Percentiles rank a stretch among this genome's conserved stretches.
These are phyloP conservation scores for Verticillium isaacii DNA, from an alignment of 2,329 filamentous ascomycete species.

Conservation along the genomic window DNA sequence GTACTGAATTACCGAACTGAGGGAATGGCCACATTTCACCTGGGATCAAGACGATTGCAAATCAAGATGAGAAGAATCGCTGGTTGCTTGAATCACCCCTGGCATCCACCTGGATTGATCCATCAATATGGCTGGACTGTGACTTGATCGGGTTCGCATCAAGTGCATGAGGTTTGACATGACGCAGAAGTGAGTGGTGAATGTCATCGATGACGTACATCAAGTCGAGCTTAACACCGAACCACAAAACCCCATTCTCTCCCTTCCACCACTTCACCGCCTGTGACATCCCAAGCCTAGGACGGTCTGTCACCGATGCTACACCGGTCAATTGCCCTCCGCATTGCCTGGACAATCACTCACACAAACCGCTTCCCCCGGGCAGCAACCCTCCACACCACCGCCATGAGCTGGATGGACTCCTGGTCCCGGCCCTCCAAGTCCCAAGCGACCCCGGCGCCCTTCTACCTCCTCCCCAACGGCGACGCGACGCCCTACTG, in stretches of 20 bases:
- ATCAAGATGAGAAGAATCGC: too few relatives aligned
- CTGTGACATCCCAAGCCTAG: not conserved
- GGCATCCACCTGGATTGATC: too few relatives aligned
- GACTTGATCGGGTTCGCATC: too few relatives aligned
- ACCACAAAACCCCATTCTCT: not conserved
- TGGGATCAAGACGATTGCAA: too few relatives aligned
- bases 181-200: not conserved
- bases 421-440: conserved; percentile 34
- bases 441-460: conserved; percentile 39
- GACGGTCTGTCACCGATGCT: not conserved
- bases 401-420: conserved; percentile 36
- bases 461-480: conserved; percentile 44
- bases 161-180: too few relatives aligned
- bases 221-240: not conserved
- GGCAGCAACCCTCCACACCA: not conserved
- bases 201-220: conserved; percentile 11
- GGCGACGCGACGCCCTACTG: conserved; percentile 49
- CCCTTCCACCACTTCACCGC: not conserved
- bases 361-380: not conserved
- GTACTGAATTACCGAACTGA: too few relatives aligned
- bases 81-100: too few relatives aligned
- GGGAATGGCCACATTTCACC: too few relatives aligned
- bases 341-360: not conserved
- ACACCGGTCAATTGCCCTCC: not conserved
- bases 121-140: too few relatives aligned